Evolutionary conservation across 768 basidiomycete genomes (phyloP).

Genomic region (Cyathus striatus): DNA sequence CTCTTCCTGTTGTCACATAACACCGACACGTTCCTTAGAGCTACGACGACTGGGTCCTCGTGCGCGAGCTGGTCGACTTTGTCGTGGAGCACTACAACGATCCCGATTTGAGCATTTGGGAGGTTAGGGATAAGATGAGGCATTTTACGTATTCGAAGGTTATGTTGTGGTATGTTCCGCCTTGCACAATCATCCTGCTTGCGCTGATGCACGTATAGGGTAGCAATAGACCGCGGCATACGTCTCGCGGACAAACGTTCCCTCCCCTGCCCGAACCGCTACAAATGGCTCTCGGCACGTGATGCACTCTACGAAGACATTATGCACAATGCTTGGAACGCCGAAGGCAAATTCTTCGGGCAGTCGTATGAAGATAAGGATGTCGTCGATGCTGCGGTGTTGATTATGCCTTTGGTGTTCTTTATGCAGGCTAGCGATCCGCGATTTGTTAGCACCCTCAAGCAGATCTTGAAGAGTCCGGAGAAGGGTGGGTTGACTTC

Average conservation of each 20-base stretch:
- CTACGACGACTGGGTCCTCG: conserved; percentile 53
- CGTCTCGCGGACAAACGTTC: conserved; percentile 94
- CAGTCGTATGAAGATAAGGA: conserved; percentile 89
- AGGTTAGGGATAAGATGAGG: conserved; percentile 80
- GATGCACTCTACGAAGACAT: conserved; percentile 92
- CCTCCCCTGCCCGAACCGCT: conserved; percentile 73
- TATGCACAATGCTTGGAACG: conserved; percentile 85
- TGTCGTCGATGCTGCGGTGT: conserved; percentile 79
- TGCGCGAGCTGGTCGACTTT: conserved; percentile 51
- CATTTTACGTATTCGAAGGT: conserved; percentile 94
- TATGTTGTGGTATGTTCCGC: conserved; percentile 71
- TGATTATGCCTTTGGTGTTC: conserved; percentile 92
- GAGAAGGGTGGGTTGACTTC: conserved; percentile 90
- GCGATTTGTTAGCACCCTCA: conserved; percentile 81
- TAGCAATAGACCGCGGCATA: conserved; percentile 90
- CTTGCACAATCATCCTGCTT: background rate
- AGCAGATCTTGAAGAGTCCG: conserved; percentile 77
- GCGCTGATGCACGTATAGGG: conserved; percentile 43
- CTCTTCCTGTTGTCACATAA: too few species aligned
- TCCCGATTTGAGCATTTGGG: conserved; percentile 82
- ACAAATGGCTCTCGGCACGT: conserved; percentile 68
- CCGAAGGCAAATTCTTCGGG: conserved; percentile 61
- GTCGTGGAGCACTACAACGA: conserved; percentile 70
- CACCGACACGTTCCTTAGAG: too few species aligned
- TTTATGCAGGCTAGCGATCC: conserved; percentile 88